A percentile compares a stretch with the other conserved stretches of the same genome.
Evolutionary conservation across 2,329 filamentous ascomycete genomes (phyloP).

Genomic region (Fragosphaeria purpurea): DNA sequence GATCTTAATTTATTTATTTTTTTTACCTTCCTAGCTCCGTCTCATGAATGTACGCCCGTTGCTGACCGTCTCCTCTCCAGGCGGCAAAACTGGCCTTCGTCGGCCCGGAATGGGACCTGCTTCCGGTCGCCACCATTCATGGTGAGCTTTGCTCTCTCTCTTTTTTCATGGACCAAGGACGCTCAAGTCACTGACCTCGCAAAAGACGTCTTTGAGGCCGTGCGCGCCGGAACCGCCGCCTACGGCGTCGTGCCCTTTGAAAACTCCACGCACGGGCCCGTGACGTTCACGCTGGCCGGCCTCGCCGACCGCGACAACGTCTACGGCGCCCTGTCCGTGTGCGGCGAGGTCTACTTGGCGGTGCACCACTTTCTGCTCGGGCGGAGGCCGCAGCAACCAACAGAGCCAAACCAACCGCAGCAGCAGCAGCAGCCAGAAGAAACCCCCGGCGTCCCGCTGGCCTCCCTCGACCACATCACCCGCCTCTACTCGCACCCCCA

Average conservation of each 20-base stretch:
- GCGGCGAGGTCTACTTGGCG: slow-evolving; percentile 74
- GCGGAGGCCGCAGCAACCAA: slow-evolving; percentile 12
- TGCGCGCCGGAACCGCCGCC: slow-evolving; percentile 54
- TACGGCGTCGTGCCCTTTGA: slow-evolving; percentile 89
- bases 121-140: slow-evolving; percentile 42
- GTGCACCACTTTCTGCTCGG: slow-evolving; percentile 85
- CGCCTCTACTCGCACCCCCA: slow-evolving; percentile 90
- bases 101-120: slow-evolving; percentile 34
- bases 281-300: slow-evolving; percentile 81
- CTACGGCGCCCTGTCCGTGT: slow-evolving; percentile 63
- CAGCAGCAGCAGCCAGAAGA: background rate
- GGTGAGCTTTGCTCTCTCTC: slow-evolving; percentile 17
- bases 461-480: slow-evolving; percentile 50
- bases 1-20: no score
- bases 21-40: no score
- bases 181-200: background rate
- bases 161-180: no score
- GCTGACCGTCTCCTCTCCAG: slow-evolving; percentile 11
- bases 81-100: slow-evolving; percentile 33
- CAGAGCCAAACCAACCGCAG: background rate
- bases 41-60: background rate
- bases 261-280: slow-evolving; percentile 89
- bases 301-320: slow-evolving; percentile 61
- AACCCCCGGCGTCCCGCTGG: slow-evolving; percentile 27
- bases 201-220: slow-evolving; percentile 67